phyloP scores from a whole-genome alignment of 257 asterid genomes.

The Solanum chilense region DNA sequence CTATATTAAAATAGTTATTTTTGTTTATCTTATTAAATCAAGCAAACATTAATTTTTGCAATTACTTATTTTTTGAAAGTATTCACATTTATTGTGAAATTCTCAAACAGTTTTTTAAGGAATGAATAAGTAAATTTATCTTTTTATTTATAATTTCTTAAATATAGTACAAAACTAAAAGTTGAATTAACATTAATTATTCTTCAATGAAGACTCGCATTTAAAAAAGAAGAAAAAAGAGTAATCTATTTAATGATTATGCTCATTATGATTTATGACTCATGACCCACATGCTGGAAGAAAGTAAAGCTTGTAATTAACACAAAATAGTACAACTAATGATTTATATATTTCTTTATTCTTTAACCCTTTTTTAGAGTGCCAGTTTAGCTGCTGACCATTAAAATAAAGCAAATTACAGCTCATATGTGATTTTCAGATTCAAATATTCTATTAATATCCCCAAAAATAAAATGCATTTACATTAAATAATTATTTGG shows the following conservation, averaged over 20 bases:
- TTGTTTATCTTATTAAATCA: too few relatives aligned
- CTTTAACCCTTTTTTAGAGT: neutral
- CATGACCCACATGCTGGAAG: neutral
- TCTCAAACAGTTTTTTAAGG: neutral
- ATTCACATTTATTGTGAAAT: too few relatives aligned
- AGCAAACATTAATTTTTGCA: too few relatives aligned
- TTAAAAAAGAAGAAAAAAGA: neutral
- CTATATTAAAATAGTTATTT: too few relatives aligned
- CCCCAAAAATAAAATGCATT: neutral
- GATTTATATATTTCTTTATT: neutral
- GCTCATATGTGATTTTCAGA: neutral
- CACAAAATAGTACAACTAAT: neutral
- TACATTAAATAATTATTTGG: neutral
- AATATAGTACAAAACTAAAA: accelerated
- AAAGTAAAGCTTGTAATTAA: neutral
- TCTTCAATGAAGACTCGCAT: neutral
- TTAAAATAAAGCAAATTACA: neutral
- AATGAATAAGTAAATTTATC: neutral
- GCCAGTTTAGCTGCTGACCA: neutral
- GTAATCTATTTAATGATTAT: neutral
- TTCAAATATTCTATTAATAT: neutral
- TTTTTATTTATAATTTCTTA: too few relatives aligned
- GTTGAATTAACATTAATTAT: too few relatives aligned
- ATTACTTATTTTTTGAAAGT: neutral
- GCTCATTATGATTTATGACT: neutral